Evolutionary conservation across 78 protist genomes (phyloP).

Genomic region (Emiliania huxleyi): DNA sequence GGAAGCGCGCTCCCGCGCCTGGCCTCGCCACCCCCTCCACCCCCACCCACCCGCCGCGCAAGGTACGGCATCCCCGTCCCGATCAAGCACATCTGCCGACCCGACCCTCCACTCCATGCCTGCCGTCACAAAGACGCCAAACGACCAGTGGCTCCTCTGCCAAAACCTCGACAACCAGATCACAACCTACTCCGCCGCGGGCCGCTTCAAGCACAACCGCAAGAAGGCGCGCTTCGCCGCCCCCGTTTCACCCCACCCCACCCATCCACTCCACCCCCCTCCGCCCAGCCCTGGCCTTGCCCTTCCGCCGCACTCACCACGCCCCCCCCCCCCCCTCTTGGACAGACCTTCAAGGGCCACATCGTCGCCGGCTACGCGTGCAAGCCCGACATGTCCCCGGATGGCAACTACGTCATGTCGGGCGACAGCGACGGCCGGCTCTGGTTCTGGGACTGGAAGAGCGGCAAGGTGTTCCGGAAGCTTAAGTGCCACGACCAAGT

Average conservation of each 20-base stretch:
- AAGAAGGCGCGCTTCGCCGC: too few relatives aligned
- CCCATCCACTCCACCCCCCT: too few relatives aligned
- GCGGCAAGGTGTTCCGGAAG: slow-evolving; percentile 63
- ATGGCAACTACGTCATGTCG: slow-evolving; percentile 76
- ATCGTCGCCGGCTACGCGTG: slow-evolving; percentile 90
- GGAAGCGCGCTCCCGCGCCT: too few relatives aligned
- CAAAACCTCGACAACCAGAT: slow-evolving; percentile 94
- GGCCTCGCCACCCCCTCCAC: too few relatives aligned
- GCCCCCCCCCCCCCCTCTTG: too few relatives aligned
- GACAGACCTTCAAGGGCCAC: slow-evolving; percentile 92
- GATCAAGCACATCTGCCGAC: slow-evolving; percentile 82
- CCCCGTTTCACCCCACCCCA: too few relatives aligned
- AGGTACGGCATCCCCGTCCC: slow-evolving; percentile 89
- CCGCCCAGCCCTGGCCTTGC: too few relatives aligned
- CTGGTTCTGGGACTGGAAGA: slow-evolving; percentile 94
- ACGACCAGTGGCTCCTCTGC: slow-evolving; percentile 69
- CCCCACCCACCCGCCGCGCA: too few relatives aligned
- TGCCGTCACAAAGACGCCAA: slow-evolving; percentile 39
- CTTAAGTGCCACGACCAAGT: slow-evolving; percentile 81
- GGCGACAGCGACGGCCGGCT: slow-evolving; percentile 92
- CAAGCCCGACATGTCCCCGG: slow-evolving; percentile 84
- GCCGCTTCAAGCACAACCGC: slow-evolving; percentile 70
- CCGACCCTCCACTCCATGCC: slow-evolving; percentile 59
- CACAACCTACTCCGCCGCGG: slow-evolving; percentile 64
- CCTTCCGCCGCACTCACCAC: too few relatives aligned